Percentiles rank a stretch among this genome's conserved stretches.
Evolutionary conservation across 108 stramenopile genomes (phyloP).

Genomic region (Skeletonema costatum): DNA sequence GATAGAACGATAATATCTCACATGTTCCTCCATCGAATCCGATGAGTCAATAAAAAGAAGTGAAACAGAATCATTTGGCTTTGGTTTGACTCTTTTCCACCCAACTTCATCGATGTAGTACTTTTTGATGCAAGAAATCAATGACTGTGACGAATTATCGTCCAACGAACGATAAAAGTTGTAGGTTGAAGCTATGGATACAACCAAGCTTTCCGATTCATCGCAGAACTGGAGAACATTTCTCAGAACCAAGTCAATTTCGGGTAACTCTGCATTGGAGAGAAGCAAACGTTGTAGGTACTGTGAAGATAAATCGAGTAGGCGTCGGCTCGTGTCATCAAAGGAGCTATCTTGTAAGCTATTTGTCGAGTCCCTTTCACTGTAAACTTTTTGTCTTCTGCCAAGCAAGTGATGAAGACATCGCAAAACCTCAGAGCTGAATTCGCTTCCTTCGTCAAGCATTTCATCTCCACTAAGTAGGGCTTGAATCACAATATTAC

Average conservation of each 20-base stretch:
- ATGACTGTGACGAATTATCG: slow-evolving; percentile 22
- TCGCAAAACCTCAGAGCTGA: not conserved
- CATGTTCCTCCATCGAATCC: slow-evolving; percentile 18
- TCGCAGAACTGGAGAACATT: slow-evolving; percentile 17
- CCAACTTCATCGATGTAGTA: not conserved
- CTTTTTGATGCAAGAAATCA: slow-evolving; percentile 20
- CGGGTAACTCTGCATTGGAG: slow-evolving; percentile 5
- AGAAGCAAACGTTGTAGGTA: slow-evolving; percentile 20
- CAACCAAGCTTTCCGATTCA: not conserved
- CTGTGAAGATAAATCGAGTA: slow-evolving; percentile 25
- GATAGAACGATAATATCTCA: slow-evolving; percentile 7
- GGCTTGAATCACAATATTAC: slow-evolving; percentile 20
- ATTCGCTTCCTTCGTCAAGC: not conserved
- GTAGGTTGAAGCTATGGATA: slow-evolving; percentile 1
- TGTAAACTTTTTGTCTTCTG: not conserved
- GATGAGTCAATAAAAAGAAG: slow-evolving; percentile 24
- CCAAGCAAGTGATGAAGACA: not conserved
- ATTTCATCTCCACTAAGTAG: slow-evolving; percentile 2
- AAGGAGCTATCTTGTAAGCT: not conserved
- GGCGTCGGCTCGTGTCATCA: not conserved
- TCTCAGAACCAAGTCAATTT: slow-evolving; percentile 18
- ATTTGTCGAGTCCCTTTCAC: not conserved
- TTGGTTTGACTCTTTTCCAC: slow-evolving; percentile 9
- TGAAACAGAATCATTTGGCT: slow-evolving; percentile 1
- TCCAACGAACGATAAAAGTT: slow-evolving; percentile 23